phyloP scores from a whole-genome alignment of 2,329 filamentous ascomycete species.

The Ceratocystiopsis brevicomis region DNA sequence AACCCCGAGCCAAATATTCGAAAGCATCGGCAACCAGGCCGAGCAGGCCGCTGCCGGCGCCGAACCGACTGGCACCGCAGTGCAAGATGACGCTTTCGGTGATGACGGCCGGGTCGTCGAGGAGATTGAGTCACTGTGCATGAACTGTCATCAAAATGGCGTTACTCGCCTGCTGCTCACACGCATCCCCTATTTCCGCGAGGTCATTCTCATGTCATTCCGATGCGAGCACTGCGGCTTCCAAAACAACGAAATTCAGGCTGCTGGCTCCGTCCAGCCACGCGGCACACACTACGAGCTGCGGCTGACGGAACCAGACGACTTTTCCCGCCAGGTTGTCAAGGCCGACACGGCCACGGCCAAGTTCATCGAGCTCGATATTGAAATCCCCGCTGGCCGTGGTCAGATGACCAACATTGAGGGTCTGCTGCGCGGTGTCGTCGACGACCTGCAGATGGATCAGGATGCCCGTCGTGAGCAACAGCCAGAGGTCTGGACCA shows the following conservation, averaged over 20 bases:
- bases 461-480: conserved; percentile 68
- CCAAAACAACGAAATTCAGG: conserved; percentile 84
- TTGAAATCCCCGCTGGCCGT: conserved; percentile 81
- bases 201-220: conserved; percentile 96
- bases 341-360: conserved; percentile 78
- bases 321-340: conserved; percentile 74
- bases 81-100: too few species aligned
- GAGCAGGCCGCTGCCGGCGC: conserved; percentile 17
- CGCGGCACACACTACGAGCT: conserved; percentile 73
- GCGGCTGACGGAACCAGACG: conserved; percentile 49
- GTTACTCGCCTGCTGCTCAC: conserved; percentile 74
- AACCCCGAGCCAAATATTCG: conserved; percentile 35
- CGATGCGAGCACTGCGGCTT: conserved; percentile 75
- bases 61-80: too few species aligned
- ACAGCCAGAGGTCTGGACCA: conserved; percentile 57
- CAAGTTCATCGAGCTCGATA: conserved; percentile 75
- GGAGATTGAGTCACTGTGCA: conserved; percentile 62
- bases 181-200: conserved; percentile 88
- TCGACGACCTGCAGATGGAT: conserved; percentile 62
- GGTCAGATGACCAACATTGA: conserved; percentile 90
- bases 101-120: conserved; percentile 40
- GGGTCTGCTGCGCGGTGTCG: conserved; percentile 59
- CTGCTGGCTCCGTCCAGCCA: conserved; percentile 79
- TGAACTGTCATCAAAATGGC: conserved; percentile 74
- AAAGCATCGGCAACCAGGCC: conserved; percentile 43